Conservation (phyloP, 768 basidiomycete genomes). For the Mycena maculata region DNA sequence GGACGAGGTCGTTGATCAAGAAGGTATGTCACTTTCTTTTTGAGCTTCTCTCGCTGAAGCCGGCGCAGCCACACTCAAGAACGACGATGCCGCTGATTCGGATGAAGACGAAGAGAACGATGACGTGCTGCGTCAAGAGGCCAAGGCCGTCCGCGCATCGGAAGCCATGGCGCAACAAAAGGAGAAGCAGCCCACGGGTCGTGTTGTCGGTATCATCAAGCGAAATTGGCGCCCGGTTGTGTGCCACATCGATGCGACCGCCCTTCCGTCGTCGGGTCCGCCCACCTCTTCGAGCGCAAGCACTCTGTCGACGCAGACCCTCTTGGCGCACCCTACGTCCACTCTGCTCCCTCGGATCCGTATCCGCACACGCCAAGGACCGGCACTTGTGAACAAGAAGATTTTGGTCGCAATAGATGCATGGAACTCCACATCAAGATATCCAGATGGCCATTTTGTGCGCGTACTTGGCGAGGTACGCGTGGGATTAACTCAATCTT, state of each 20-base stretch:
- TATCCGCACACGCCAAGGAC: conserved; percentile 94
- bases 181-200: conserved; percentile 91
- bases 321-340: conserved; percentile 95
- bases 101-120: conserved; percentile 55
- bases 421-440: conserved; percentile 89
- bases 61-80: conserved; percentile 77
- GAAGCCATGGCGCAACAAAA: conserved; percentile 51
- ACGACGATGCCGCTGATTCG: conserved; percentile 88
- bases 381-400: conserved; percentile 88
- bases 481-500: not conserved
- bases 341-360: conserved; percentile 93
- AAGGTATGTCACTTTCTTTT: conserved; percentile 61
- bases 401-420: conserved; percentile 95
- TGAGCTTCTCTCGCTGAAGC: conserved; percentile 6
- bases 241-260: conserved; percentile 93
- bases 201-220: conserved; percentile 91
- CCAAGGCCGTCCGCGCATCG: conserved; percentile 51
- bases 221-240: conserved; percentile 97
- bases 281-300: conserved; percentile 60
- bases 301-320: conserved; percentile 87
- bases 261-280: conserved; percentile 73
- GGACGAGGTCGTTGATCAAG: conserved; percentile 95
- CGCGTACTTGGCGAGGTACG: conserved; percentile 77
- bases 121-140: conserved; percentile 53
- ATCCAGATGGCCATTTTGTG: conserved; percentile 98